Evolutionary conservation across 2,329 filamentous ascomycete genomes (phyloP).

Genomic region (Calonectria naviculata): DNA sequence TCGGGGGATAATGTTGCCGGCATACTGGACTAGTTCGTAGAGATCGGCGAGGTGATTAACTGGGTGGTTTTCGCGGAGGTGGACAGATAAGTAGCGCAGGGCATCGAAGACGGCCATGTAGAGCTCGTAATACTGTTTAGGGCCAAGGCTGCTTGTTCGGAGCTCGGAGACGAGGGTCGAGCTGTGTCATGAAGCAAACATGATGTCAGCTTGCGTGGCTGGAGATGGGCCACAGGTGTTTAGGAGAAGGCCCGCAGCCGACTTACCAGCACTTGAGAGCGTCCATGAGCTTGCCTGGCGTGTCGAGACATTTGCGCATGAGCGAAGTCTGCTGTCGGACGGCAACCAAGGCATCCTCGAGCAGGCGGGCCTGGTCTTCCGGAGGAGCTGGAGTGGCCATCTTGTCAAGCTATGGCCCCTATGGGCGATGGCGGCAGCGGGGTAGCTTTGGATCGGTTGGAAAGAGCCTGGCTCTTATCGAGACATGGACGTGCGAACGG

Average conservation of each 20-base stretch:
- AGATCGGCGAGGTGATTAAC: conserved; percentile 98
- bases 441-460: conserved; percentile 43
- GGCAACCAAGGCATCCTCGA: conserved; percentile 96
- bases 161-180: conserved; percentile 99
- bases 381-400: conserved; percentile 70
- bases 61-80: conserved; percentile 96
- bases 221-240: conserved; percentile 15
- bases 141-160: conserved; percentile 95
- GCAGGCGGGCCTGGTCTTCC: conserved; percentile 89
- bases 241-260: conserved; percentile 14
- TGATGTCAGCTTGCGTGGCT: conserved; percentile 21
- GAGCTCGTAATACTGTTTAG: conserved; percentile 99
- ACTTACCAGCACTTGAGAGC: conserved; percentile 98
- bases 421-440: conserved; percentile 37
- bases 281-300: conserved; percentile 99
- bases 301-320: conserved; percentile 98
- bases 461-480: conserved; percentile 35
- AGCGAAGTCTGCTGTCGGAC: conserved; percentile 96
- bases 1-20: conserved; percentile 95
- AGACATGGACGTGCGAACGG: conserved; percentile 39
- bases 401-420: conserved; percentile 37
- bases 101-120: conserved; percentile 99
- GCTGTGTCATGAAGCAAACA: conserved; percentile 59
- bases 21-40: conserved; percentile 98
- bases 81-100: conserved; percentile 93